Conservation (phyloP, 2,329 filamentous ascomycete genomes). For the Emmonsia crescens region DNA sequence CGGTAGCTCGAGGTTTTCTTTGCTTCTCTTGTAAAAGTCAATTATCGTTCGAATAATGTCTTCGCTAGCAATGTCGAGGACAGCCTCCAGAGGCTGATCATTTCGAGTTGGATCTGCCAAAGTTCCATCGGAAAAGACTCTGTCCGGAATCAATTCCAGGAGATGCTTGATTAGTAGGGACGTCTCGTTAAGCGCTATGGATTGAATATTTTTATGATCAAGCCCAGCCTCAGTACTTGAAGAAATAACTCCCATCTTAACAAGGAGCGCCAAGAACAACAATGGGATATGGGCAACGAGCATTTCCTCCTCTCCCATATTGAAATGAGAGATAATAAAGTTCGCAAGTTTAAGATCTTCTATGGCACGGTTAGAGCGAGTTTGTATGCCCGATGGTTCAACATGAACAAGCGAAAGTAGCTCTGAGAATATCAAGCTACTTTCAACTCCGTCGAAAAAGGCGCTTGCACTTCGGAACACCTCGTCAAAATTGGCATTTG, state of each 20-base stretch:
- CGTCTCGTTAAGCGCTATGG: constrained; percentile 22
- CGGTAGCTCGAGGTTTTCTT: constrained; percentile 56
- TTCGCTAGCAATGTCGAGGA: constrained; percentile 12
- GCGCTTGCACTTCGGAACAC: constrained; percentile 86
- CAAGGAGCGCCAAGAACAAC: constrained; percentile 53
- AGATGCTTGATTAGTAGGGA: constrained; percentile 44
- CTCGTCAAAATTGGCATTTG: constrained; percentile 66
- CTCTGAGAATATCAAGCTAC: constrained; percentile 81
- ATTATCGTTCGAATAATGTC: constrained; percentile 51
- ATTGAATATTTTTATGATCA: constrained; percentile 9
- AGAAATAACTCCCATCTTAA: constrained; percentile 33
- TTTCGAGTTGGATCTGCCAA: not conserved
- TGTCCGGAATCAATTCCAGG: constrained; percentile 53
- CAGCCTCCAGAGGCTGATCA: not conserved
- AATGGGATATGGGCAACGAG: constrained; percentile 72
- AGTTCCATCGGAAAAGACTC: constrained; percentile 39
- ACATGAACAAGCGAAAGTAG: constrained; percentile 55
- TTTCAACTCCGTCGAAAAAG: constrained; percentile 96
- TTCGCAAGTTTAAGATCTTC: constrained; percentile 61
- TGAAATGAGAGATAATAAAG: constrained; percentile 82
- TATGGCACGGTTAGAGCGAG: constrained; percentile 39
- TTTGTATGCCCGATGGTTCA: constrained; percentile 40
- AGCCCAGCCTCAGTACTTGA: constrained; percentile 11
- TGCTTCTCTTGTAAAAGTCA: constrained; percentile 58
- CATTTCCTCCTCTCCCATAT: constrained; percentile 95